Percentiles rank a stretch among this genome's conserved stretches.
phyloP scores from a whole-genome alignment of 352 stramenopile genomes.

The Pythium scleroteichum region DNA sequence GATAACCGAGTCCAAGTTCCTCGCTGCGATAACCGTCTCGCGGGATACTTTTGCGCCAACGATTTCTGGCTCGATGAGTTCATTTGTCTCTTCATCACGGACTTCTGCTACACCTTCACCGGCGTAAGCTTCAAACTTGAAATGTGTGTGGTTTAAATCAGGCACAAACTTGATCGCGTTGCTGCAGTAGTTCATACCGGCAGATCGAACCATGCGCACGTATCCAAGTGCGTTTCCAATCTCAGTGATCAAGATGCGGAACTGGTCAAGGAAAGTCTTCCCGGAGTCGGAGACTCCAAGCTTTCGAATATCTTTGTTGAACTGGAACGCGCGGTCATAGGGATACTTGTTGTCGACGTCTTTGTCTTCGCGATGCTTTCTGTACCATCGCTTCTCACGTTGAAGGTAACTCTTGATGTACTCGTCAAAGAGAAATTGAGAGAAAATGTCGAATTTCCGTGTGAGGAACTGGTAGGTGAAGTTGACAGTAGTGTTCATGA shows the following conservation, averaged over 20 bases:
- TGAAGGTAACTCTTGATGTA: constrained; percentile 94
- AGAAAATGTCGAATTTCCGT: constrained; percentile 91
- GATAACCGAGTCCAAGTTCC: constrained; percentile 88
- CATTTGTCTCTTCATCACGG: constrained; percentile 59
- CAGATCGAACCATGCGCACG: constrained; percentile 92
- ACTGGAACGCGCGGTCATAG: constrained; percentile 89
- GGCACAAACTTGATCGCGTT: constrained; percentile 93
- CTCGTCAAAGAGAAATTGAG: constrained; percentile 93
- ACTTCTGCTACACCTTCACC: constrained; percentile 59
- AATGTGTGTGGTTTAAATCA: constrained; percentile 86
- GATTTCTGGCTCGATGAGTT: constrained; percentile 46
- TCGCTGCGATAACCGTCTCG: constrained; percentile 81
- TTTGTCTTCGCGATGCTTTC: constrained; percentile 88
- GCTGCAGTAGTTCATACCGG: constrained; percentile 92
- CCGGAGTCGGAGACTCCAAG: constrained; percentile 83
- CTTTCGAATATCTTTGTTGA: constrained; percentile 91
- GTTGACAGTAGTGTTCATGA: constrained; percentile 96
- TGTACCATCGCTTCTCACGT: constrained; percentile 93
- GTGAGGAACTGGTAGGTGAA: constrained; percentile 95
- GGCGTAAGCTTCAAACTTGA: constrained; percentile 76
- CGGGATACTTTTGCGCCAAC: constrained; percentile 66
- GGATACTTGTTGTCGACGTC: constrained; percentile 94
- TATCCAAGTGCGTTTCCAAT: constrained; percentile 94
- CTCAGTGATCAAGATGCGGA: constrained; percentile 90
- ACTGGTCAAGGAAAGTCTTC: constrained; percentile 90